phyloP scores from a whole-genome alignment of 768 basidiomycete species.

The Rhizopogon rudus region DNA sequence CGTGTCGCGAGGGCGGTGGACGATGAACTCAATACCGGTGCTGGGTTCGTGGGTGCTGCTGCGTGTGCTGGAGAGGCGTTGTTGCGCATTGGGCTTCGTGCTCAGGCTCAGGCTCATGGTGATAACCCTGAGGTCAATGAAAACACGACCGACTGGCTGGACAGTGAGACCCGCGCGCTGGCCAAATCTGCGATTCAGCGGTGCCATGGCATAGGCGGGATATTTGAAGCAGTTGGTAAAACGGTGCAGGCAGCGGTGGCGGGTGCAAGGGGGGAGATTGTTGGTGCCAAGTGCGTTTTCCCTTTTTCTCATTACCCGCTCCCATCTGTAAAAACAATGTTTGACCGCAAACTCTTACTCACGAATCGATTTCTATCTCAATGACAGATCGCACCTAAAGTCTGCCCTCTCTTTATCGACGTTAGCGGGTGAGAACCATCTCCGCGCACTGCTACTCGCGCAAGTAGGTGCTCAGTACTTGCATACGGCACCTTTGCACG shows the following conservation, averaged over 20 bases:
- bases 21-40: conserved; percentile 5
- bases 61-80: conserved; percentile 50
- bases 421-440: conserved; percentile 60
- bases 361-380: conserved; percentile 8
- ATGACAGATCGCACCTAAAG: conserved; percentile 40
- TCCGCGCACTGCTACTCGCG: conserved; percentile 65
- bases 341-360: conserved; percentile 9
- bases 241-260: conserved; percentile 46
- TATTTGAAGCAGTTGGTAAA: conserved; percentile 49
- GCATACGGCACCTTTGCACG: conserved; percentile 67
- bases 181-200: conserved; percentile 35
- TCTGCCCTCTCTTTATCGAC: conserved; percentile 55
- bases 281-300: conserved; percentile 54
- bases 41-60: conserved; percentile 40
- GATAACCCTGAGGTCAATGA: not conserved
- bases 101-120: not conserved
- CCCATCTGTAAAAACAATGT: not conserved
- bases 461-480: conserved; percentile 67
- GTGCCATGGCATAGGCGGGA: conserved; percentile 47
- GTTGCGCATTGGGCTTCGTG: conserved; percentile 41
- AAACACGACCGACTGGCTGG: not conserved
- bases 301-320: conserved; percentile 4
- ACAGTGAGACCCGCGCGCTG: conserved; percentile 24
- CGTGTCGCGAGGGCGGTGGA: conserved; percentile 36
- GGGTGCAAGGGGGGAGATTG: conserved; percentile 37